Percentiles rank a stretch among this genome's conserved stretches.
phyloP scores from a whole-genome alignment of 2,329 filamentous ascomycete genomes.

The Phaeosphaeria sp. region DNA sequence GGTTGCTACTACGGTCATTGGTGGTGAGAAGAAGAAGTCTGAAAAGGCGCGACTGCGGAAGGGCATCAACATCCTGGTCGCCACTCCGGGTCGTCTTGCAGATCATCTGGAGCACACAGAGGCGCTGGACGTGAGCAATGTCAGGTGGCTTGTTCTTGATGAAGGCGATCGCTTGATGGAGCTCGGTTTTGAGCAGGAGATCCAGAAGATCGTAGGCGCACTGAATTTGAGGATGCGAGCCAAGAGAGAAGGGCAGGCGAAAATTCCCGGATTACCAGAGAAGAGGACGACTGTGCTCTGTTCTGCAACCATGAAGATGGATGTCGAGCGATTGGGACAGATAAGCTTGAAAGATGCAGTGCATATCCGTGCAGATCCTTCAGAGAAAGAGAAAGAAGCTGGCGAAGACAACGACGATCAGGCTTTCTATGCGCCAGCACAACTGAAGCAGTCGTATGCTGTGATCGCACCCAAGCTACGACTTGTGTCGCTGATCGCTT shows the following conservation, averaged over 20 bases:
- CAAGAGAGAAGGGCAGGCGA: constrained; percentile 54
- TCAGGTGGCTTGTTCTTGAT: constrained; percentile 92
- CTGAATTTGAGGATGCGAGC: constrained; percentile 71
- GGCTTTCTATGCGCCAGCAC: constrained; percentile 82
- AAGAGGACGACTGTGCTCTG: constrained; percentile 88
- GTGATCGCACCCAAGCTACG: constrained; percentile 89
- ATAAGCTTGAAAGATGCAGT: constrained; percentile 94
- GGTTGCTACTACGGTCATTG: constrained; percentile 83
- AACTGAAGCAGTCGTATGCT: constrained; percentile 90
- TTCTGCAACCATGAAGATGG: constrained; percentile 98
- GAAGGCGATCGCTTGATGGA: constrained; percentile 99
- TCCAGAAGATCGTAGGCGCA: constrained; percentile 83
- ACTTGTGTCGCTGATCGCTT: constrained; percentile 83
- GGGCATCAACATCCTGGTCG: constrained; percentile 93
- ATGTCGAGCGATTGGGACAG: constrained; percentile 90
- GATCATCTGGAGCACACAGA: constrained; percentile 95
- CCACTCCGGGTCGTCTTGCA: constrained; percentile 87
- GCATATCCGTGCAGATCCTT: constrained; percentile 76
- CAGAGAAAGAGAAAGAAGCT: constrained; percentile 59
- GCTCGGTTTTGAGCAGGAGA: constrained; percentile 92
- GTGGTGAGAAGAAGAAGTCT: constrained; percentile 75
- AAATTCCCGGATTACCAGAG: constrained; percentile 71
- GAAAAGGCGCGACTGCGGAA: constrained; percentile 95
- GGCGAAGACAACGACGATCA: constrained; percentile 55
- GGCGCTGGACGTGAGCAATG: constrained; percentile 83